Conservation (phyloP, 192 early-diverging fungal genomes). For the Coemansia aciculifera region DNA sequence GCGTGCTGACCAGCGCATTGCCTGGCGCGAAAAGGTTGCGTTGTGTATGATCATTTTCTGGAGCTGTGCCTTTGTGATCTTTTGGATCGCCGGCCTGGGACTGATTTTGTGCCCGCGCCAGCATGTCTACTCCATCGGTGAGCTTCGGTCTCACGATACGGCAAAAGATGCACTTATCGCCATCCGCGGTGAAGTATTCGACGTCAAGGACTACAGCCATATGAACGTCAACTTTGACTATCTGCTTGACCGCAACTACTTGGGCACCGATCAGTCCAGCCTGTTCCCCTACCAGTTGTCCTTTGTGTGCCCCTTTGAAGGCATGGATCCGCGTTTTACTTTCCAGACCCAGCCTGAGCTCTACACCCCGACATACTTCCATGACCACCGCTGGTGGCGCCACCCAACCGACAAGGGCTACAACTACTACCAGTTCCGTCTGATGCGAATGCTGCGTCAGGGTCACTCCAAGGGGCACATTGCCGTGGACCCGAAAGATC, state of each 20-base stretch:
- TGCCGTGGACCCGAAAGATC: constrained; percentile 60
- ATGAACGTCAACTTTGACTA: constrained; percentile 55
- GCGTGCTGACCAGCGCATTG: constrained; percentile 77
- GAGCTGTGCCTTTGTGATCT: constrained; percentile 75
- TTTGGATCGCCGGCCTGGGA: constrained; percentile 82
- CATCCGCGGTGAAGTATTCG: constrained; percentile 83
- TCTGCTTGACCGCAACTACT: constrained; percentile 57
- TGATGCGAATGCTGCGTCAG: constrained; percentile 61
- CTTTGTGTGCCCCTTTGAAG: constrained; percentile 59
- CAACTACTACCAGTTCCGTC: constrained; percentile 69
- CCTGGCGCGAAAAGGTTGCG: constrained; percentile 98
- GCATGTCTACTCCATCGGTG: constrained; percentile 68
- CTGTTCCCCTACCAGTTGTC: constrained; percentile 71
- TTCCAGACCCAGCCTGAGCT: constrained; percentile 54
- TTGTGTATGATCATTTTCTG: constrained; percentile 83
- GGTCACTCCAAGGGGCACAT: constrained; percentile 68
- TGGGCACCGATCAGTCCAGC: constrained; percentile 63
- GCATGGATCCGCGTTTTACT: constrained; percentile 58
- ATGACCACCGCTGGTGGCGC: constrained; percentile 70
- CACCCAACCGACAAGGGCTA: constrained; percentile 59
- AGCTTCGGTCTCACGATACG: constrained; percentile 60
- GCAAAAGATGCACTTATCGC: constrained; percentile 62
- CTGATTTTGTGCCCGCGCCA: constrained; percentile 72
- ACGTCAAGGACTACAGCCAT: constrained; percentile 65
- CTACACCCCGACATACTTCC: constrained; percentile 63